Conservation (phyloP, 495 filamentous ascomycete genomes). For the Rusavskia elegans region DNA sequence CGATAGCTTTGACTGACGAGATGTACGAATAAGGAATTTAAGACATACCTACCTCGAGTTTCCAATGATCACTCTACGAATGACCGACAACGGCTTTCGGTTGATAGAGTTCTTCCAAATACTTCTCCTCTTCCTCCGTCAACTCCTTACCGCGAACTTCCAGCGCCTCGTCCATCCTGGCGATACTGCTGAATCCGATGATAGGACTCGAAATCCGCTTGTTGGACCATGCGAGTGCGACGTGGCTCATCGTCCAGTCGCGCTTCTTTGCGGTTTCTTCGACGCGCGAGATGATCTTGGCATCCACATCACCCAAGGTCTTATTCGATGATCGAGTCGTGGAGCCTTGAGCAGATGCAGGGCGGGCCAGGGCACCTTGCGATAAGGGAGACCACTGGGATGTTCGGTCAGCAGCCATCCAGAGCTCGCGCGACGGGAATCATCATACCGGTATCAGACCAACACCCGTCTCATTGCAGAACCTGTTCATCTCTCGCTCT, state of each 20-base stretch:
- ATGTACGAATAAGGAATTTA: background rate
- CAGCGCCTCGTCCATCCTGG: conserved; percentile 46
- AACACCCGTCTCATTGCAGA: conserved; percentile 28
- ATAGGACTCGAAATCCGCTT: conserved; percentile 39
- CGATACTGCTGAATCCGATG: conserved; percentile 40
- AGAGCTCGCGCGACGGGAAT: background rate
- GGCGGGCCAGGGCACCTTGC: conserved; percentile 33
- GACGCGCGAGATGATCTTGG: conserved; percentile 34
- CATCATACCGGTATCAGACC: conserved; percentile 35
- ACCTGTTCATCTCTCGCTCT: conserved; percentile 47
- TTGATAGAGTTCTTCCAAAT: conserved; percentile 49
- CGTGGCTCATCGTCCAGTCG: conserved; percentile 33
- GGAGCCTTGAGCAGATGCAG: conserved; percentile 10
- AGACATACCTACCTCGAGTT: background rate
- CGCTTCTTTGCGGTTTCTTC: conserved; percentile 37
- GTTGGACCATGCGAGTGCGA: conserved; percentile 44
- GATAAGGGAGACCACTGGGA: conserved; percentile 35
- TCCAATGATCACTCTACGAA: background rate
- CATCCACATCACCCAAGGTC: conserved; percentile 11
- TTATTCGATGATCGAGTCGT: background rate
- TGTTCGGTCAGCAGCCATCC: background rate
- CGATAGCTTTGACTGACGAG: too few relatives aligned
- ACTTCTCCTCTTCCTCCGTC: conserved; percentile 42
- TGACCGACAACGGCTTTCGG: conserved; percentile 24
- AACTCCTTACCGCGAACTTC: conserved; percentile 32